phyloP scores from a whole-genome alignment of 129 eudicot genomes.

The Lonicera japonica region DNA sequence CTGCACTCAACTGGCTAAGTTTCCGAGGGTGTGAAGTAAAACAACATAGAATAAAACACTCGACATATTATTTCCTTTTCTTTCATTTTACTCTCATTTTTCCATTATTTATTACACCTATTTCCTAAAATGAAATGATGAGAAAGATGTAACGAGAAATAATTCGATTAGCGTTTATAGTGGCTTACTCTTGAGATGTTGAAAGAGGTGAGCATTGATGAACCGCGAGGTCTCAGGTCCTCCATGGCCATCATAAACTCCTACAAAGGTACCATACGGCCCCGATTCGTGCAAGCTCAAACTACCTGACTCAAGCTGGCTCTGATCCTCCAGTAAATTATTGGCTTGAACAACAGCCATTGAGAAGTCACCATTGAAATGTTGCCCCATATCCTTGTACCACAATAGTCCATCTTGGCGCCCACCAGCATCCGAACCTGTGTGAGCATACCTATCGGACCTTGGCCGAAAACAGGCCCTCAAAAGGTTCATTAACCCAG shows the following conservation, averaged over 20 bases:
- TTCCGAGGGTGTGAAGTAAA: no score
- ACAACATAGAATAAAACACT: no score
- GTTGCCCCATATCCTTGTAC: conserved; percentile 93
- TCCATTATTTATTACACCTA: no score
- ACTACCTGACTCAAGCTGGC: conserved; percentile 91
- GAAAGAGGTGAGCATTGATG: conserved; percentile 76
- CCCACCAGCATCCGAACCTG: conserved; percentile 65
- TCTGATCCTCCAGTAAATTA: conserved; percentile 88
- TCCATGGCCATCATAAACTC: conserved; percentile 97
- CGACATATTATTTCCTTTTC: neutral
- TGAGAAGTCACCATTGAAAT: conserved; percentile 80
- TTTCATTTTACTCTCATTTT: neutral
- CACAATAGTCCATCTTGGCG: conserved; percentile 83
- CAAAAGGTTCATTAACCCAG: conserved; percentile 79
- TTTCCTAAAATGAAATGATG: neutral
- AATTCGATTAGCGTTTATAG: conserved; percentile 1
- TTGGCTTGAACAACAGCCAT: conserved; percentile 99
- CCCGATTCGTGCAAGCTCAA: conserved; percentile 75
- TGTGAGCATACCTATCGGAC: conserved; percentile 52
- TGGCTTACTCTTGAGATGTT: conserved; percentile 86
- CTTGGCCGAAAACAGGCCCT: conserved; percentile 94
- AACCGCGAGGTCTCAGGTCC: conserved; percentile 91
- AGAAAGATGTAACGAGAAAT: neutral
- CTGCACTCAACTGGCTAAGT: no score
- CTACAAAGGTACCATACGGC: conserved; percentile 88